Evolutionary conservation across 1,284 basidiomycete species (phyloP).

Genomic region (Cutaneotrichosporon cutaneum): DNA sequence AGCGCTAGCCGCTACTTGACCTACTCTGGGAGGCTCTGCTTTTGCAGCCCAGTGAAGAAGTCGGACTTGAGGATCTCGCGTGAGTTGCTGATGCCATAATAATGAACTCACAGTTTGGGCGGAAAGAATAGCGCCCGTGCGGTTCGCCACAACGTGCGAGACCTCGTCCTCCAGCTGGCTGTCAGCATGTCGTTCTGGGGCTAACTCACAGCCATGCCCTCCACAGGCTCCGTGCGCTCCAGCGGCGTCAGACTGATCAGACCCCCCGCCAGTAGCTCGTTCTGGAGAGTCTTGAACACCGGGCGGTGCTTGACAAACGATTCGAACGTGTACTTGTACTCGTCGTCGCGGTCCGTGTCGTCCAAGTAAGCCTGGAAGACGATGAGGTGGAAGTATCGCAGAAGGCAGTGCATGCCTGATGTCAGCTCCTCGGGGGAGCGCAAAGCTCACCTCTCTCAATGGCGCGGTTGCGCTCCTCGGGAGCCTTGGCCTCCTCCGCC

Average conservation of each 20-base stretch:
- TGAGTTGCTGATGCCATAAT: conserved; percentile 57
- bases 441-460: conserved; percentile 65
- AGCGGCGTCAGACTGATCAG: conserved; percentile 80
- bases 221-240: conserved; percentile 68
- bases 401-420: conserved; percentile 73
- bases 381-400: conserved; percentile 86
- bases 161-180: conserved; percentile 72
- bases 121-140: conserved; percentile 82
- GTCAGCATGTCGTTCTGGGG: neutral
- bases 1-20: conserved; percentile 40
- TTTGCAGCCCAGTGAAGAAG: conserved; percentile 92
- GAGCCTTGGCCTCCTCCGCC: conserved; percentile 75
- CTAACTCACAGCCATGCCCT: conserved; percentile 67
- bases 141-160: conserved; percentile 74
- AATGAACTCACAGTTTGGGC: conserved; percentile 40
- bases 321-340: conserved; percentile 74
- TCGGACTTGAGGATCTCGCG: conserved; percentile 84
- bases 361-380: conserved; percentile 93
- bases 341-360: conserved; percentile 75
- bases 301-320: conserved; percentile 77
- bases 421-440: conserved; percentile 4
- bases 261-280: conserved; percentile 79
- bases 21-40: conserved; percentile 88
- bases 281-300: conserved; percentile 95
- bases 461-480: conserved; percentile 64